A percentile compares a stretch with the other conserved stretches of the same genome.
Conservation (phyloP, 1,284 basidiomycete genomes). For the Trametes sp. region DNA sequence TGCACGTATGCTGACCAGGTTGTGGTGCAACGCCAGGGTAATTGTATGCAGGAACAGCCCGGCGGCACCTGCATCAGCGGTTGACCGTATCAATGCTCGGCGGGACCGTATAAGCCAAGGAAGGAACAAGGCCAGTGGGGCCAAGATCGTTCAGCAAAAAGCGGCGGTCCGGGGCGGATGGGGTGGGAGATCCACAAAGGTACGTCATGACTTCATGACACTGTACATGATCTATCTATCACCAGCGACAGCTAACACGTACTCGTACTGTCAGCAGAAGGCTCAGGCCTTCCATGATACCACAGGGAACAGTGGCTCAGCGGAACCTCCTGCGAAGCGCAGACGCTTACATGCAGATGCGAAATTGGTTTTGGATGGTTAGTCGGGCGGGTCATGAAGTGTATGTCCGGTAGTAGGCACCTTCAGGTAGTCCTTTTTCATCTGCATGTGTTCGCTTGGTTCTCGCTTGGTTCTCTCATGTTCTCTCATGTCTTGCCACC, state of each 20-base stretch:
- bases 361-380: not conserved
- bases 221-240: not conserved
- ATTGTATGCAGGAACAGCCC: not conserved
- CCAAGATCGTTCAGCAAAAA: not conserved
- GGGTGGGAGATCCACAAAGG: not conserved
- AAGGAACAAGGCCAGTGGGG: not conserved
- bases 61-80: not conserved
- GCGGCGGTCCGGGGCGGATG: not conserved
- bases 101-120: not conserved
- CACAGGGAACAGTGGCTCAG: not conserved
- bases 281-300: too few species aligned
- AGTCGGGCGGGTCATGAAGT: too few species aligned
- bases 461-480: too few species aligned
- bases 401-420: too few species aligned
- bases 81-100: not conserved
- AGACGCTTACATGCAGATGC: not conserved
- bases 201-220: not conserved
- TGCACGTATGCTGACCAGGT: not conserved
- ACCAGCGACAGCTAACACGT: too few species aligned
- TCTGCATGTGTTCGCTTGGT: too few species aligned
- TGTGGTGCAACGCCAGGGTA: not conserved
- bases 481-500: too few species aligned
- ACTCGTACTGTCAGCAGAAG: too few species aligned
- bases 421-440: too few species aligned
- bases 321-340: not conserved